Evolutionary conservation across 2,329 filamentous ascomycete species (phyloP), one percentile per base, ranked within the genome.

Genomic region (Diplodia scrobiculata): DNA sequence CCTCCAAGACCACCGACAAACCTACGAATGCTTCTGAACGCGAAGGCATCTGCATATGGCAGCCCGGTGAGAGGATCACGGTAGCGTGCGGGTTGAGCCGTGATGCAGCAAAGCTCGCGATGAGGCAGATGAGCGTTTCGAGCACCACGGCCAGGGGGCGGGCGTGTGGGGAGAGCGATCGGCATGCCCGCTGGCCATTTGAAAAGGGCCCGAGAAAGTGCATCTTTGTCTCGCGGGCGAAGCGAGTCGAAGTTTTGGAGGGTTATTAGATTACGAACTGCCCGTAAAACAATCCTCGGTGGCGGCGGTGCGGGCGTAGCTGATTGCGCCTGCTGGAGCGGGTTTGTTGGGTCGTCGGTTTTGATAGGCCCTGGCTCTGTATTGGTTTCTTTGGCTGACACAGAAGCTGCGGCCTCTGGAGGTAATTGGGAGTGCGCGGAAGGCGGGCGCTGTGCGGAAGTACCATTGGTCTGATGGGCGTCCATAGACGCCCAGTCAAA

Each of bases 11-110:
- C 86, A 72, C 91, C 89, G 3, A 66, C 53, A 38, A 66, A 66
- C 45, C 64, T 86, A 72, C 91, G 89, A 53, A 98, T 89, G 76
- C 96, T 88, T 71, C 87, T 87, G 79, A 92, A 97, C 0, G 92
- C 93, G 68, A 89, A 86, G 51, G 87, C 82, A 74, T 94, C 94
- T 69, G 87, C 85, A 78, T 94, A 99, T 0, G 89, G 87, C 17
- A 98, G 83, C 0, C 91, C 91, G 0, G 94, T 98, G 70, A 86
- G 85, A 0, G 92, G 91, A 76, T 99, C 95, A 27, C 88, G 86
- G 77, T 96, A 98, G 65, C 87, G 87, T 13, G 94, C 95, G 4
- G 89, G 86, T 63, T 89, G 86, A 72, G 89, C 90, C 0, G 92
- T 97, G 74, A 98, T 93, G 58, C 88, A 89, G 76, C 95, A 99